A percentile compares a stretch with the other conserved stretches of the same genome.
These are phyloP conservation scores for Leersia perrieri DNA, from an alignment of 176 grass and related monocot species.

Conservation along the genomic window DNA sequence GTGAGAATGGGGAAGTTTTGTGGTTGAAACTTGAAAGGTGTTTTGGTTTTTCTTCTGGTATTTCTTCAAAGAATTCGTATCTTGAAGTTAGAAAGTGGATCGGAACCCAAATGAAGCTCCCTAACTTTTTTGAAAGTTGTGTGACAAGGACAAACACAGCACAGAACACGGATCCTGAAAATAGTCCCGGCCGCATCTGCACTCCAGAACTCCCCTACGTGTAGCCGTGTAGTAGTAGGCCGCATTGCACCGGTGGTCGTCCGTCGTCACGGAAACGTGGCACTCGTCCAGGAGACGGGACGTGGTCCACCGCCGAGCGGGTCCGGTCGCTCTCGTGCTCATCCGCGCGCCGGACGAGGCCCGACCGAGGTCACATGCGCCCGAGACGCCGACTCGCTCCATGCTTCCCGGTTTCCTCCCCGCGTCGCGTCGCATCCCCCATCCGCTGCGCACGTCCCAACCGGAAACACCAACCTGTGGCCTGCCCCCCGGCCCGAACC, in stretches of 20 bases:
- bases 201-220: not conserved
- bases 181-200: not conserved
- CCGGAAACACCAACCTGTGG: not conserved
- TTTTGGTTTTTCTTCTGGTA: too few relatives aligned
- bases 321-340: not conserved
- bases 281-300: not conserved
- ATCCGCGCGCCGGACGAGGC: not conserved
- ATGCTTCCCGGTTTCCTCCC: not conserved
- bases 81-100: too few relatives aligned
- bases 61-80: too few relatives aligned
- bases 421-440: not conserved
- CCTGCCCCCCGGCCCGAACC: not conserved
- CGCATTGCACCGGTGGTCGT: not conserved
- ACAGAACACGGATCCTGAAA: not conserved
- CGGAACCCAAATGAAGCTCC: too few relatives aligned
- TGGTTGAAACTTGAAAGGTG: too few relatives aligned
- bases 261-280: not conserved
- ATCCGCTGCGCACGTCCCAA: conserved; percentile 25
- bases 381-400: conserved; percentile 17
- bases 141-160: too few relatives aligned
- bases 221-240: too few relatives aligned
- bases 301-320: not conserved
- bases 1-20: too few relatives aligned
- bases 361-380: conserved; percentile 44
- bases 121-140: not conserved